phyloP scores from a whole-genome alignment of 108 stramenopile genomes.

The Craspedostauros australis region DNA sequence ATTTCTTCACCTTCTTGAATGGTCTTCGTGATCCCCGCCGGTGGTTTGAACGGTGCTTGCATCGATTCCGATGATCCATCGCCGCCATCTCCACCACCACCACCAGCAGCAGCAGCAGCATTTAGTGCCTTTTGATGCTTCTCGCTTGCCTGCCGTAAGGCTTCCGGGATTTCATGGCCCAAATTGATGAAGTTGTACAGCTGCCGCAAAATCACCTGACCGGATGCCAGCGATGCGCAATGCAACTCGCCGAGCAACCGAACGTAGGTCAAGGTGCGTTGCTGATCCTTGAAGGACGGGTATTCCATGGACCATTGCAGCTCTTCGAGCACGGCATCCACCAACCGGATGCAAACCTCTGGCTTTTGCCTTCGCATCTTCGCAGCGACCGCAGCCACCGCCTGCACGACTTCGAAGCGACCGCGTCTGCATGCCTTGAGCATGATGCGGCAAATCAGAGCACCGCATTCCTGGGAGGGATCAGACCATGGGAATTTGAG shows the following conservation, averaged over 20 bases:
- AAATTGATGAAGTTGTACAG: slow-evolving; percentile 81
- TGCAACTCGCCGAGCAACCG: slow-evolving; percentile 86
- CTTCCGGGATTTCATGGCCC: slow-evolving; percentile 86
- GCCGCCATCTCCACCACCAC: no score
- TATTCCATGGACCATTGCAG: slow-evolving; percentile 82
- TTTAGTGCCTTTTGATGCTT: slow-evolving; percentile 13
- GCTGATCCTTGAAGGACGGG: slow-evolving; percentile 78
- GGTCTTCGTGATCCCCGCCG: slow-evolving; percentile 45
- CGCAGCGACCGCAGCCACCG: slow-evolving; percentile 72
- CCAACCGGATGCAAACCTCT: slow-evolving; percentile 67
- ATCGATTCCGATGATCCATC: slow-evolving; percentile 4
- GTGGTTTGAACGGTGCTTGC: slow-evolving; percentile 31
- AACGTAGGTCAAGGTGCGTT: slow-evolving; percentile 80
- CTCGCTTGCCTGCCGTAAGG: slow-evolving; percentile 54
- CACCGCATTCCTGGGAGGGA: slow-evolving; percentile 62
- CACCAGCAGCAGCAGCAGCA: neutral
- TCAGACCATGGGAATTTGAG: slow-evolving; percentile 88
- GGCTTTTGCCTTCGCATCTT: slow-evolving; percentile 66
- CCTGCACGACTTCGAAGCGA: slow-evolving; percentile 70
- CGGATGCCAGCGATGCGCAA: slow-evolving; percentile 59
- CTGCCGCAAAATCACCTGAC: slow-evolving; percentile 65
- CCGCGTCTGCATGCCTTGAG: slow-evolving; percentile 86
- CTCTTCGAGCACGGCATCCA: slow-evolving; percentile 85
- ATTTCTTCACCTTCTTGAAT: slow-evolving; percentile 83
- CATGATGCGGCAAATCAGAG: slow-evolving; percentile 66